Conservation (phyloP, 2,329 filamentous ascomycete genomes). For the Xylaria arbuscula region DNA sequence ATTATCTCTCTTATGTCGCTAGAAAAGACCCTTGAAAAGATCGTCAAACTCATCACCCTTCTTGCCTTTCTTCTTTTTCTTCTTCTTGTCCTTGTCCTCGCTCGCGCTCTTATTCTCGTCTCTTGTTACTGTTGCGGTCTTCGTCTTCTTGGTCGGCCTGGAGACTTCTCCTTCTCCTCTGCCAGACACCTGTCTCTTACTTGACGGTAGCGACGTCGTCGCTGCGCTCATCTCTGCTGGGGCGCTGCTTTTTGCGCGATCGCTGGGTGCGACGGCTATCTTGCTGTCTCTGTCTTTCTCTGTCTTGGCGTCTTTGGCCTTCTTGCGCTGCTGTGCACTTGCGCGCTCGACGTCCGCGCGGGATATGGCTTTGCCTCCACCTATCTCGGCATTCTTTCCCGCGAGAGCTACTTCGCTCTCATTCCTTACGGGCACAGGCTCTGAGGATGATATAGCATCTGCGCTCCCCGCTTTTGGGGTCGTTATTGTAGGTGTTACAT, state of each 20-base stretch:
- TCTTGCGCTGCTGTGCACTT: conserved; percentile 8
- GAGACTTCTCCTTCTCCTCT: conserved; percentile 10
- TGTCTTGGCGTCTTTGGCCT: conserved; percentile 10
- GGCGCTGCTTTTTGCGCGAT: neutral
- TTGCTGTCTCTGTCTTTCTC: neutral
- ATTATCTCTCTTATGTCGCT: too few relatives aligned
- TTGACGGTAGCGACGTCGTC: neutral
- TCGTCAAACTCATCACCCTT: conserved; percentile 77
- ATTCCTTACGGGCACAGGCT: neutral
- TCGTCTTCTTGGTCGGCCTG: conserved; percentile 33
- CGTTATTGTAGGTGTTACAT: neutral
- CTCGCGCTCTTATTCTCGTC: conserved; percentile 37
- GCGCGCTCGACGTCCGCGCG: conserved; percentile 43
- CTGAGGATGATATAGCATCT: neutral
- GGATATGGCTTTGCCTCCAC: conserved; percentile 41
- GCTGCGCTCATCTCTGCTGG: neutral
- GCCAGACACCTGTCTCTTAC: conserved; percentile 6
- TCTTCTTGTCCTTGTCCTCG: conserved; percentile 51
- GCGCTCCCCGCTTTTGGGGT: neutral
- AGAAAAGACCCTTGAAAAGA: conserved; percentile 72
- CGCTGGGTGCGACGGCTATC: too few relatives aligned
- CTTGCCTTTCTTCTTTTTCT: conserved; percentile 67
- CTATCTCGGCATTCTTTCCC: neutral
- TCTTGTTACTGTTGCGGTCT: conserved; percentile 9
- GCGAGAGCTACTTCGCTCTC: neutral